Percentiles rank a stretch among this genome's conserved stretches.
Evolutionary conservation across 805 yeast species (phyloP).

Genomic region (Saturnispora dispora): DNA sequence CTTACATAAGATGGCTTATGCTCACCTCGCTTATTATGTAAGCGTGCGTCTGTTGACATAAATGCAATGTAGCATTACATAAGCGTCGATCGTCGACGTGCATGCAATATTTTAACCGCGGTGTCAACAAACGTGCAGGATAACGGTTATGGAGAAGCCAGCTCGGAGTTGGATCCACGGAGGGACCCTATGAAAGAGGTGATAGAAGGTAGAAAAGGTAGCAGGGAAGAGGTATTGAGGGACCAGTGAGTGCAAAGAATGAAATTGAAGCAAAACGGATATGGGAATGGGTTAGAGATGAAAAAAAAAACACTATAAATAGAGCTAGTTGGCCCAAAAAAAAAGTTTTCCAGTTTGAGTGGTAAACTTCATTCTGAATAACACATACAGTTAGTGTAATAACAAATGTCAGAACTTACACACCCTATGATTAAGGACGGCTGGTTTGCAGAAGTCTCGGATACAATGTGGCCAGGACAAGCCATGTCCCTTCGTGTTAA

Average conservation of each 20-base stretch:
- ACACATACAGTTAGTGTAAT: background rate
- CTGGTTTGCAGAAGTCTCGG: conserved; percentile 93
- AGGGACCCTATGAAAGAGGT: background rate
- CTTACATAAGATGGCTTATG: background rate
- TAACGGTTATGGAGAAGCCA: background rate
- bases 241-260: background rate
- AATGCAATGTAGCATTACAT: background rate
- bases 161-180: background rate
- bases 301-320: background rate
- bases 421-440: conserved; percentile 68
- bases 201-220: background rate
- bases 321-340: background rate
- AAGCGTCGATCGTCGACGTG: background rate
- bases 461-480: conserved; percentile 98
- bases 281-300: background rate
- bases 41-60: background rate
- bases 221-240: background rate
- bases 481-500: conserved; percentile 89
- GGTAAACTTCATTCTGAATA: background rate
- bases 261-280: background rate
- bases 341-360: background rate
- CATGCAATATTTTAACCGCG: conserved; percentile 2
- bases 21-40: background rate
- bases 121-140: background rate
- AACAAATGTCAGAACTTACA: conserved; percentile 27